Conservation (phyloP, 257 asterid genomes). For the Oldenlandia corymbosa region DNA sequence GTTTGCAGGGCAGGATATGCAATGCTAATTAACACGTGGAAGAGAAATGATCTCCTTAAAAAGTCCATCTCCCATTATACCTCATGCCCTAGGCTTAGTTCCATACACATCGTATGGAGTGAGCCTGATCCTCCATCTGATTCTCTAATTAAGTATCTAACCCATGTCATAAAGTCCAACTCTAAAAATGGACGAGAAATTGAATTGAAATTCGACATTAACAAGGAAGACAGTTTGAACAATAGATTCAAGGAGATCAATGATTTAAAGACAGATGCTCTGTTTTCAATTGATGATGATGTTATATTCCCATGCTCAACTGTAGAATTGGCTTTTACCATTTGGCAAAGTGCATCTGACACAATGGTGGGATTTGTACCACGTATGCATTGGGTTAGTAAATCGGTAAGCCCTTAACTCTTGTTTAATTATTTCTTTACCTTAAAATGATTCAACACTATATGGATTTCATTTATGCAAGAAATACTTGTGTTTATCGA, state of each 20-base stretch:
- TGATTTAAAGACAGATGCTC: slow-evolving; percentile 66
- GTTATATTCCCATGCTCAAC: slow-evolving; percentile 68
- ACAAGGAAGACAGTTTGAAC: slow-evolving; percentile 79
- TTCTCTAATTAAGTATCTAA: slow-evolving; percentile 49
- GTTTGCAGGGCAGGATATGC: slow-evolving; percentile 66
- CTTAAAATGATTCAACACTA: not conserved
- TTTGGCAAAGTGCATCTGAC: slow-evolving; percentile 76
- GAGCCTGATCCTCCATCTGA: slow-evolving; percentile 70
- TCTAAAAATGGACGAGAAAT: slow-evolving; percentile 44
- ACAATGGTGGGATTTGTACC: slow-evolving; percentile 93
- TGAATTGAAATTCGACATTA: slow-evolving; percentile 58
- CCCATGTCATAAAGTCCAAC: slow-evolving; percentile 33
- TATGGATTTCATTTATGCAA: not conserved
- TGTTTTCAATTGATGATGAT: slow-evolving; percentile 79
- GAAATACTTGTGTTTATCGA: too few species aligned
- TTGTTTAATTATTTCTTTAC: not conserved
- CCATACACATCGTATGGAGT: slow-evolving; percentile 75
- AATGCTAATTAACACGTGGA: slow-evolving; percentile 81
- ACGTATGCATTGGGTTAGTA: slow-evolving; percentile 66
- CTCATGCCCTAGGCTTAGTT: slow-evolving; percentile 64
- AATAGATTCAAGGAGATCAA: slow-evolving; percentile 80
- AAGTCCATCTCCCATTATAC: slow-evolving; percentile 71
- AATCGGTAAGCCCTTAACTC: slow-evolving; percentile 38
- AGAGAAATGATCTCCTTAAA: slow-evolving; percentile 75
- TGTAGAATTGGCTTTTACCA: slow-evolving; percentile 63